Evolutionary conservation across 768 basidiomycete genomes (phyloP), one percentile per base, ranked within the genome.

Genomic region (Lactarius deliciosus): DNA sequence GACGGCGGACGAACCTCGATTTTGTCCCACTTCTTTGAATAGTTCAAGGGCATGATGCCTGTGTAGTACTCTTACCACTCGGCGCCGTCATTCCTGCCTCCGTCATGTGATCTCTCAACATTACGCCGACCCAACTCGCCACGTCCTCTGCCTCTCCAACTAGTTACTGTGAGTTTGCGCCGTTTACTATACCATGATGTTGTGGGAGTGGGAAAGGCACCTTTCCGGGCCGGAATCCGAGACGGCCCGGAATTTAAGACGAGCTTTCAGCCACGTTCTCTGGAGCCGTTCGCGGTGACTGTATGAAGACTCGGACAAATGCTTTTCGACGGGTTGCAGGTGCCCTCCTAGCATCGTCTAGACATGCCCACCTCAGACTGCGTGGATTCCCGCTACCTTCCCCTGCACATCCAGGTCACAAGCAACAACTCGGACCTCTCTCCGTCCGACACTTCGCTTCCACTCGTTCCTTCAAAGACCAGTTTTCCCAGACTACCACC

Each of bases 1-100:
- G 40, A 7, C 18, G 38, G 30, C 15, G 38, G 30, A 67, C 77
- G 61, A 68, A 92, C 93, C 86, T 99, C 95, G 64, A 98, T 88
- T 71, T 88, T 85, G 76, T 97, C 95, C 95, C 96, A 98, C 80
- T 98, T 98, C 80, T 98, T 98, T 71, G 90, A 91, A 80, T 98
- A 98, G 80, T 98, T 97, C 75, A 98, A 81, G 13, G 91, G 89
- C 90, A 92, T 80, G 34, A 34, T 34, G 34, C 8, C 32, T 32
- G 32, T 32, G 32, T 7, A 32, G 32, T 7, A 32, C 32, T 7
- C 32, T 32, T 32, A 30, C 30, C 5, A 7, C 32, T 32, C 32
- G 32, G 32, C 32, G 32, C 30, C 30, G 30, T 32, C 30, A 3
- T 3, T 0, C 3, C 32, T 32, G 32, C 7, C 32, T 7, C 32